These are phyloP conservation scores for Naganishia antarctica DNA, from an alignment of 768 basidiomycete species.

Conservation along the genomic window DNA sequence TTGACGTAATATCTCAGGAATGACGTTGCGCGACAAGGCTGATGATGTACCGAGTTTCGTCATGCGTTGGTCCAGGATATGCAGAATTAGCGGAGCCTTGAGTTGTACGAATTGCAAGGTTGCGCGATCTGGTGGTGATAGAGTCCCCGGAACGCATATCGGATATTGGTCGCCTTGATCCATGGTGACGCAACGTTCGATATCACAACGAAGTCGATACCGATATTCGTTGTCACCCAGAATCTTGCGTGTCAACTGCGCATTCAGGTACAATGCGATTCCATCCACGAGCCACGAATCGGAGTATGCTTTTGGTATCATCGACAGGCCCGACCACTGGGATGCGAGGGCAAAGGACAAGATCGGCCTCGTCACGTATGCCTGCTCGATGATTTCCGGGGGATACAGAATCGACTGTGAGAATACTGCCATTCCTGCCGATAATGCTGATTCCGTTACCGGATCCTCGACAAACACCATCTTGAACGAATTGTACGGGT, in stretches of 20 bases:
- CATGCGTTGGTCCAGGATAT: constrained; percentile 87
- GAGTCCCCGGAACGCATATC: constrained; percentile 80
- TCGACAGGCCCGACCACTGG: constrained; percentile 96
- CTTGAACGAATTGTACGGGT: constrained; percentile 88
- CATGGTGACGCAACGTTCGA: constrained; percentile 80
- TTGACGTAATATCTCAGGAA: constrained; percentile 90
- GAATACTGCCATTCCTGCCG: constrained; percentile 74
- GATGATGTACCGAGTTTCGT: constrained; percentile 93
- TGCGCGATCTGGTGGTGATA: constrained; percentile 76
- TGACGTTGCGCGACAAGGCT: constrained; percentile 77
- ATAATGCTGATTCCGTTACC: constrained; percentile 72
- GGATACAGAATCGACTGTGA: constrained; percentile 78
- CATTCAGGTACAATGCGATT: constrained; percentile 81
- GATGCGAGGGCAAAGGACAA: constrained; percentile 83
- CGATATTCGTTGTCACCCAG: constrained; percentile 96
- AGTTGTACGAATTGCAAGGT: constrained; percentile 83
- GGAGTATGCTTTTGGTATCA: constrained; percentile 84
- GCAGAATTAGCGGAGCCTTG: constrained; percentile 90
- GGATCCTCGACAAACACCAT: constrained; percentile 88
- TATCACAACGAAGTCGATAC: constrained; percentile 90
- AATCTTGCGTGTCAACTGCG: constrained; percentile 75
- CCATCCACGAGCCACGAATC: constrained; percentile 98
- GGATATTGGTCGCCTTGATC: constrained; percentile 87
- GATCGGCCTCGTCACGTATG: constrained; percentile 78
- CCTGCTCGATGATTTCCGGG: constrained; percentile 85